Conservation (phyloP, 768 basidiomycete genomes). For the Mycena pura region DNA sequence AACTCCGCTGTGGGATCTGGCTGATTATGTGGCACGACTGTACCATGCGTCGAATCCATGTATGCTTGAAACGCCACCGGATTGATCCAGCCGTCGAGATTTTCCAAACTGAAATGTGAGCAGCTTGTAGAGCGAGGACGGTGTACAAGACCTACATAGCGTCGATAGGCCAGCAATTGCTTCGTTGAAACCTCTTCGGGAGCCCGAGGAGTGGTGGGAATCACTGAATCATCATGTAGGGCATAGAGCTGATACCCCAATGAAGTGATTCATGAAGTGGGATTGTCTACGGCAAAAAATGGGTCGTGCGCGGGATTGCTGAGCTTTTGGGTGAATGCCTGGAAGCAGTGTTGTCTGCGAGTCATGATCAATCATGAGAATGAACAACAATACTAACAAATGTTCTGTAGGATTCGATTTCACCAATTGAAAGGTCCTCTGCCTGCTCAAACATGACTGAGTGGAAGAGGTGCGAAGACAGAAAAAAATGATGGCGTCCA, state of each 20-base stretch:
- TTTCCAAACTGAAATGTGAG: slow-evolving; percentile 4
- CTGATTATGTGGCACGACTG: not conserved
- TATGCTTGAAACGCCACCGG: not conserved
- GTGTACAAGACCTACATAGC: not conserved
- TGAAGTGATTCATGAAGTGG: not conserved
- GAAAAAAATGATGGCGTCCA: too few relatives aligned
- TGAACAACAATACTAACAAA: not conserved
- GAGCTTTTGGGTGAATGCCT: not conserved
- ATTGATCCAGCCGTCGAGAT: not conserved
- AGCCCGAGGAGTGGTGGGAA: not conserved
- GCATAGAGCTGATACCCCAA: not conserved
- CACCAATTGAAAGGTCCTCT: not conserved
- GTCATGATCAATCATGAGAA: too few relatives aligned
- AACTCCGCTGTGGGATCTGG: too few relatives aligned
- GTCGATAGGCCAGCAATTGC: not conserved
- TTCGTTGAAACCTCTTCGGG: not conserved
- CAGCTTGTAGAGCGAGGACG: not conserved
- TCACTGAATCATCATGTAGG: not conserved
- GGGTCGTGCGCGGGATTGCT: not conserved
- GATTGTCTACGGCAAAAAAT: not conserved
- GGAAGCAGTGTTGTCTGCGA: too few relatives aligned
- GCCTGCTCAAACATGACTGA: not conserved
- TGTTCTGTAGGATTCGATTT: not conserved
- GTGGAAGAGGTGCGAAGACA: too few relatives aligned
- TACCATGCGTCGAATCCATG: not conserved